Evolutionary conservation across 495 filamentous ascomycete species (phyloP).

Genomic region (Cetradonia linearis): DNA sequence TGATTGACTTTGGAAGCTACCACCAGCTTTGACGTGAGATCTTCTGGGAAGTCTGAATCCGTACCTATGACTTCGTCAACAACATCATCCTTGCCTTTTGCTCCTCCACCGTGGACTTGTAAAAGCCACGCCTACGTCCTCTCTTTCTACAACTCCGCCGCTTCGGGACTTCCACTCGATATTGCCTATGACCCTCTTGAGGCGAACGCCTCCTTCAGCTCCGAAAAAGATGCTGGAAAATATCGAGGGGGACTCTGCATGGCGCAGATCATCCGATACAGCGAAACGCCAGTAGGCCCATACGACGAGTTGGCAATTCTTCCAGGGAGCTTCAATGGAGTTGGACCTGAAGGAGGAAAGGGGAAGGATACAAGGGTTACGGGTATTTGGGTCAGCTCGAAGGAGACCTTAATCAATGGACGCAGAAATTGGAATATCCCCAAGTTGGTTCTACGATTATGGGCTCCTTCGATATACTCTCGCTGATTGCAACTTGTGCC

Average conservation of each 20-base stretch:
- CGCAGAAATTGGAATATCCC: slow-evolving; percentile 43
- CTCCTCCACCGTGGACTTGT: slow-evolving; percentile 36
- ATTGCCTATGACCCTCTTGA: slow-evolving; percentile 37
- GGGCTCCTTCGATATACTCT: not conserved
- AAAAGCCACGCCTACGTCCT: slow-evolving; percentile 34
- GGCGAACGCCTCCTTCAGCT: slow-evolving; percentile 25
- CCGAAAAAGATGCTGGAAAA: slow-evolving; percentile 24
- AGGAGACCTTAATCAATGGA: slow-evolving; percentile 40
- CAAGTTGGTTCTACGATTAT: slow-evolving; percentile 24
- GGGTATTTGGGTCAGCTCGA: slow-evolving; percentile 42
- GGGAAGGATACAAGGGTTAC: slow-evolving; percentile 31
- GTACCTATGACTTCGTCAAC: slow-evolving; percentile 7
- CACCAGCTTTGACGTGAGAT: not conserved
- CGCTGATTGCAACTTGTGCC: not conserved
- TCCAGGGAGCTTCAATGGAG: slow-evolving; percentile 34
- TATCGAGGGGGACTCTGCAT: slow-evolving; percentile 37
- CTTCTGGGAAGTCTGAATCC: not conserved
- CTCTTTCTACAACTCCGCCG: slow-evolving; percentile 27
- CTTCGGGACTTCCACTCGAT: slow-evolving; percentile 24
- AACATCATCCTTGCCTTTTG: slow-evolving; percentile 14
- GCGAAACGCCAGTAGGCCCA: slow-evolving; percentile 38
- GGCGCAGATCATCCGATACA: slow-evolving; percentile 40
- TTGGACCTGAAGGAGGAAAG: slow-evolving; percentile 26
- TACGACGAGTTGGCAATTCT: slow-evolving; percentile 43
- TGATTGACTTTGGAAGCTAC: not conserved